Evolutionary conservation across 1,139 yeast species (phyloP).

Genomic region (Ogataea hybrid): DNA sequence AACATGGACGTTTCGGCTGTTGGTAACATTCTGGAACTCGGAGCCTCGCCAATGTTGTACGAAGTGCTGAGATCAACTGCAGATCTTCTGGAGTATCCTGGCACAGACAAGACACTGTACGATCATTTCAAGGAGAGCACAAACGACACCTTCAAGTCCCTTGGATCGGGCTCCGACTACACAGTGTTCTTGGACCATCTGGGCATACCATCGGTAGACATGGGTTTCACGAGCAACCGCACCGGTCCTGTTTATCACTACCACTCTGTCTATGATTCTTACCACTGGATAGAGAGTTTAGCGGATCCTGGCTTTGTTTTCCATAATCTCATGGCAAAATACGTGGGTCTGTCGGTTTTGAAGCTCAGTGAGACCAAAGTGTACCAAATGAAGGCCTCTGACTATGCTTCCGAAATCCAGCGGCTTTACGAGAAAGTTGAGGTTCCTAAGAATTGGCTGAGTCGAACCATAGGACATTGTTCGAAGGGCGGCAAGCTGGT

Average conservation of each 20-base stretch:
- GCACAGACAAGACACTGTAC: conserved; percentile 41
- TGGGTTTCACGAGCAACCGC: conserved; percentile 44
- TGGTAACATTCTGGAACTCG: conserved; percentile 46
- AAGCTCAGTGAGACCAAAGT: conserved; percentile 46
- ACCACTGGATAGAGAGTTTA: conserved; percentile 58
- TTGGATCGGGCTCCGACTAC: conserved; percentile 70
- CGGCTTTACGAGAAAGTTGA: conserved; percentile 34
- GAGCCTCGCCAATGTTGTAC: conserved; percentile 54
- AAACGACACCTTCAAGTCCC: conserved; percentile 38
- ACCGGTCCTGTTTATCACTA: conserved; percentile 57
- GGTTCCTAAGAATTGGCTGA: conserved; percentile 40
- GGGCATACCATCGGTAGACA: conserved; percentile 62
- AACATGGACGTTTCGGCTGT: conserved; percentile 61
- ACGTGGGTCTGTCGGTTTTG: conserved; percentile 47
- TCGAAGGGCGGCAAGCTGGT: not conserved
- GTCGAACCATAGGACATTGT: conserved; percentile 13
- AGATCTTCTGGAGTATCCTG: conserved; percentile 48
- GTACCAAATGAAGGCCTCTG: conserved; percentile 39
- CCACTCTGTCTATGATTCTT: conserved; percentile 69
- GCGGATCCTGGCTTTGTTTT: conserved; percentile 58
- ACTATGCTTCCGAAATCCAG: conserved; percentile 41
- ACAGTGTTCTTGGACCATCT: conserved; percentile 66
- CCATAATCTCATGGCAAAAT: conserved; percentile 54
- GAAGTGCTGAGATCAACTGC: conserved; percentile 40
- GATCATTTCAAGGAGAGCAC: conserved; percentile 51